Conservation (phyloP, 805 yeast genomes). For the Phaffomyces thermotolerans region DNA sequence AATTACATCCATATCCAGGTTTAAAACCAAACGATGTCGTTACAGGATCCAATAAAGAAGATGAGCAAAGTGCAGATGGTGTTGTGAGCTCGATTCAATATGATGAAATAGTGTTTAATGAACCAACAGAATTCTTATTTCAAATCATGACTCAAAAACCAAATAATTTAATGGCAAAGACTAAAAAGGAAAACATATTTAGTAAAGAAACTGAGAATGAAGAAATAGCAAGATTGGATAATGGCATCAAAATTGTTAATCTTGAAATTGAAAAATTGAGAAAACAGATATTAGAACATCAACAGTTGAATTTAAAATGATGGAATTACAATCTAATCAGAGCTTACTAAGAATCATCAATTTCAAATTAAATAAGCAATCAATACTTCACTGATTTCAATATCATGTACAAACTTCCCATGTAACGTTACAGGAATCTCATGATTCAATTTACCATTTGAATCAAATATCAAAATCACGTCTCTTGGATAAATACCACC, state of each 20-base stretch:
- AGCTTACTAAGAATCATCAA: too few relatives aligned
- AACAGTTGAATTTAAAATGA: constrained; percentile 8
- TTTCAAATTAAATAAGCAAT: constrained; percentile 8
- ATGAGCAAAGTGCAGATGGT: constrained; percentile 16
- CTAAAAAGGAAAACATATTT: constrained; percentile 33
- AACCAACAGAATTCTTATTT: constrained; percentile 88
- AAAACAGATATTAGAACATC: constrained; percentile 27
- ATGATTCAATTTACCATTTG: constrained; percentile 10
- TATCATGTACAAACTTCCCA: constrained; percentile 7
- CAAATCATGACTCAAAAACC: constrained; percentile 67
- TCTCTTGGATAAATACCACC: constrained; percentile 25
- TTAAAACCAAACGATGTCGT: constrained; percentile 17
- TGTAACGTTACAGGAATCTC: constrained; percentile 12
- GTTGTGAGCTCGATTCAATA: constrained; percentile 57
- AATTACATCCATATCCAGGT: constrained; percentile 76
- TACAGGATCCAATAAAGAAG: constrained; percentile 21
- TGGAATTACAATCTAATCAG: too few relatives aligned
- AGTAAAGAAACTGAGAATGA: constrained; percentile 53
- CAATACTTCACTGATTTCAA: constrained; percentile 13
- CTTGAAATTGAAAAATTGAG: constrained; percentile 36
- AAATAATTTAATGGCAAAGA: constrained; percentile 41
- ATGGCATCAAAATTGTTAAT: constrained; percentile 37
- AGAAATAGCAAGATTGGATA: constrained; percentile 50
- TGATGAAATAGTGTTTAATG: constrained; percentile 91
- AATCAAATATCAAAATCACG: constrained; percentile 18